These are phyloP conservation scores for Candida nonsorbophila DNA, from an alignment of 805 yeast species.

Conservation along the genomic window DNA sequence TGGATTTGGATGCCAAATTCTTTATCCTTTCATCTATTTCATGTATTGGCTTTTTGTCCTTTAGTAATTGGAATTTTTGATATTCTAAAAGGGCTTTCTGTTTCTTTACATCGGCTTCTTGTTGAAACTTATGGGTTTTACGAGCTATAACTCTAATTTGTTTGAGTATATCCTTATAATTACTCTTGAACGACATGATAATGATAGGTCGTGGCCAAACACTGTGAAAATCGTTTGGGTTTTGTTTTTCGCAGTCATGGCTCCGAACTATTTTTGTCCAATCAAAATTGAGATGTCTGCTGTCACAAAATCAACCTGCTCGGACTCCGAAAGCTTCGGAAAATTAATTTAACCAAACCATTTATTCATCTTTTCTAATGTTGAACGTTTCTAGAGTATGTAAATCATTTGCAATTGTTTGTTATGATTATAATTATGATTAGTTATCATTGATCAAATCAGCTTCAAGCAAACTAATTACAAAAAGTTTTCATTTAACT, in stretches of 20 bases:
- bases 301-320: no score
- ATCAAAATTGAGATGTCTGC: no score
- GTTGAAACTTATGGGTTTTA: conserved; percentile 31
- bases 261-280: no score
- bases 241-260: no score
- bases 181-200: no score
- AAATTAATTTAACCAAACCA: conserved; percentile 4
- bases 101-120: conserved; percentile 36
- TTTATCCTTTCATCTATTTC: conserved; percentile 27
- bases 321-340: conserved; percentile 5
- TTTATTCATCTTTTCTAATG: conserved; percentile 1
- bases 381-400: conserved; percentile 6
- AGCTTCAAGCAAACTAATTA: no score
- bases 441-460: neutral
- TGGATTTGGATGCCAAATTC: conserved; percentile 11
- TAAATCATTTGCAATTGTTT: neutral
- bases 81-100: conserved; percentile 44
- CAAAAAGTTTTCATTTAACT: conserved; percentile 19
- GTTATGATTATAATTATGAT: conserved; percentile 1
- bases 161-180: conserved; percentile 19
- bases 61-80: conserved; percentile 41
- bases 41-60: conserved; percentile 26
- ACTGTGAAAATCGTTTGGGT: no score
- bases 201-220: no score
- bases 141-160: conserved; percentile 37